Conservation (phyloP, 1,139 yeast species). For the Arxiozyma slooffiae region DNA sequence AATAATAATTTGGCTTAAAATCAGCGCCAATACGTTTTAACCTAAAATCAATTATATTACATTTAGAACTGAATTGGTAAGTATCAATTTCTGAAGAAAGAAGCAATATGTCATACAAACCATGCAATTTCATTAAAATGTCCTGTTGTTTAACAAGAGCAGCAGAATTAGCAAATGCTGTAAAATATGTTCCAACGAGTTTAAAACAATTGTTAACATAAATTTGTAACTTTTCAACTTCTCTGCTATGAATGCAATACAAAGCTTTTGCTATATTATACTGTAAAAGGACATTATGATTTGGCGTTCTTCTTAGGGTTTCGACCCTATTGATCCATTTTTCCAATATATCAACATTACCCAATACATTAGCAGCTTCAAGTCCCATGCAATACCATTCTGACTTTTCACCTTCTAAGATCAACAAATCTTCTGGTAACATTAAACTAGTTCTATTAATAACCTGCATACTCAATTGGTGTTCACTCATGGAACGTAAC, state of each 20-base stretch:
- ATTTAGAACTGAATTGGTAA: constrained; percentile 16
- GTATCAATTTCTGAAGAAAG: constrained; percentile 20
- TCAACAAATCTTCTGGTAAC: constrained; percentile 8
- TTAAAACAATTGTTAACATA: constrained; percentile 45
- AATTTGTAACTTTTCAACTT: constrained; percentile 30
- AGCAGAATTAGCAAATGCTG: constrained; percentile 46
- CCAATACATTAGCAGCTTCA: constrained; percentile 63
- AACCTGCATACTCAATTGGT: constrained; percentile 47
- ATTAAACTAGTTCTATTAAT: constrained; percentile 29
- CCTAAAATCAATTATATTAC: constrained; percentile 32
- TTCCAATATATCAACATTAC: constrained; percentile 42
- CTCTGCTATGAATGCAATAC: constrained; percentile 33
- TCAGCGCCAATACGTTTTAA: constrained; percentile 48
- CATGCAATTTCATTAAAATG: constrained; percentile 56
- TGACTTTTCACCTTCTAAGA: constrained; percentile 28
- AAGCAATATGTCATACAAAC: constrained; percentile 50
- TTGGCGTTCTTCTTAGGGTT: constrained; percentile 35
- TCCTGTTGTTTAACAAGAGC: constrained; percentile 52
- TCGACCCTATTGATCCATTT: constrained; percentile 48
- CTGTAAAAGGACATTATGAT: constrained; percentile 48
- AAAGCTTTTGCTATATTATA: constrained; percentile 60
- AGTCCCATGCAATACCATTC: constrained; percentile 63
- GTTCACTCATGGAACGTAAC: constrained; percentile 46
- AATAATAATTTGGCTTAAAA: constrained; percentile 52
- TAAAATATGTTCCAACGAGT: constrained; percentile 51